Evolutionary conservation across 148 eudicot genomes (phyloP), one percentile per base, ranked within the genome.

Genomic region (Camellia lanceoleosa): DNA sequence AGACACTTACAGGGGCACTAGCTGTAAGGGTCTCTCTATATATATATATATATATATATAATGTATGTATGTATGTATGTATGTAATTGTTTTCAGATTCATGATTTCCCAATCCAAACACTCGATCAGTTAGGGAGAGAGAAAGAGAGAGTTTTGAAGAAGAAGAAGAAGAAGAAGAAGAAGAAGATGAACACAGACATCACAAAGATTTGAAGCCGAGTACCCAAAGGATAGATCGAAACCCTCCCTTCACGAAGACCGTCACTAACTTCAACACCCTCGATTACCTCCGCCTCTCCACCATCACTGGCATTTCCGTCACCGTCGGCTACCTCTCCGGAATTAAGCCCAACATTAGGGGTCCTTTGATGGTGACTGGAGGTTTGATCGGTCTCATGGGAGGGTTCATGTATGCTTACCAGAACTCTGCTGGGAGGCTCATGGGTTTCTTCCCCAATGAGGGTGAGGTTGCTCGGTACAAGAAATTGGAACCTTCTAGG

Each of bases 381-480:
- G 98, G 98, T 56, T 76, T 95, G 78, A 95, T 95, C 44, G 97
- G 97, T 16, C 56, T 93, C 44, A 83, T 95, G 89, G 98, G 97
- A 30, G 97, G 98, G 41, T 95, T 95, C 85, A 95, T 95, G 97
- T 93, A 93, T 72, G 98, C 98, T 41, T 93, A 93, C 79, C 97
- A 95, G 90, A 95, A 95, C 79, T 95, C 97, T 7, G 91, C 90
- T 73, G 97, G 98, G n/a, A 87, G 98, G 83, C 90, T 95, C 11
- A 95, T 95, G 98, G 98, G 98, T 5, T 95, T 95, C 82, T 95
- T 95, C 86, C 96, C 98, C 63, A 93, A 95, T 68, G 98, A 95
- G 5, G 92, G 88, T 77, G 98, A 95, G 89, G 98, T 92, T 68
- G 92, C 94, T 77, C 85, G 78, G 75, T 87, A 83, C 91, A 92